Percentiles rank a stretch among this genome's conserved stretches.
Conservation (phyloP, 78 protist species). For the Dictyostelium citrinum region DNA sequence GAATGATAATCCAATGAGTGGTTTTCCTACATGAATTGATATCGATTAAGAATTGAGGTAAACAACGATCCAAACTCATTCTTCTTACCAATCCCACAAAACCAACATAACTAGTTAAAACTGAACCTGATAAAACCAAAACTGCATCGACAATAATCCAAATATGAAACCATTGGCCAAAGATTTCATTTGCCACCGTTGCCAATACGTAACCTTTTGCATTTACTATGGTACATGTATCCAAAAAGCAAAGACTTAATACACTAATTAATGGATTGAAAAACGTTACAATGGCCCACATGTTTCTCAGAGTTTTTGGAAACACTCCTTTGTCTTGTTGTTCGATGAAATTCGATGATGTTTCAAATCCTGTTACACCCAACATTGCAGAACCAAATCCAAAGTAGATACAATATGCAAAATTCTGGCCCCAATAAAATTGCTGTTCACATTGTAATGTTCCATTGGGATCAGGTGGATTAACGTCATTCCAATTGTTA, state of each 20-base stretch:
- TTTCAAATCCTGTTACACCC: constrained; percentile 93
- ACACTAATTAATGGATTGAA: constrained; percentile 84
- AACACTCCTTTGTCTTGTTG: constrained; percentile 89
- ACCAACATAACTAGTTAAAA: constrained; percentile 87
- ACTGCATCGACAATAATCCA: constrained; percentile 82
- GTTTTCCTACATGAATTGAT: constrained; percentile 75
- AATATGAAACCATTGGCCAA: constrained; percentile 71
- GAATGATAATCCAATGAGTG: constrained; percentile 78
- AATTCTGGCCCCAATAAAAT: not conserved
- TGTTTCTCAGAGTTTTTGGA: constrained; percentile 86
- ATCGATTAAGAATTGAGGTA: constrained; percentile 82
- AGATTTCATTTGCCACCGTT: not conserved
- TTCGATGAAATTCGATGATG: constrained; percentile 90
- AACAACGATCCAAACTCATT: constrained; percentile 87
- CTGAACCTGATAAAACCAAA: constrained; percentile 89
- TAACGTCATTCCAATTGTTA: not conserved
- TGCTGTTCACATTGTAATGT: not conserved
- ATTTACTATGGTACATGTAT: constrained; percentile 25
- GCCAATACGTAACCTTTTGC: constrained; percentile 22
- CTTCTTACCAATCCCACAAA: constrained; percentile 86
- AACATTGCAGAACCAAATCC: constrained; percentile 92
- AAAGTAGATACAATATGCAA: constrained; percentile 73
- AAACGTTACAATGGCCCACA: constrained; percentile 85
- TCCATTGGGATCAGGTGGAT: not conserved
- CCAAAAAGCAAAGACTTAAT: constrained; percentile 32